These are phyloP conservation scores for Ogataea naganishii DNA, from an alignment of 805 yeast species.

Conservation along the genomic window DNA sequence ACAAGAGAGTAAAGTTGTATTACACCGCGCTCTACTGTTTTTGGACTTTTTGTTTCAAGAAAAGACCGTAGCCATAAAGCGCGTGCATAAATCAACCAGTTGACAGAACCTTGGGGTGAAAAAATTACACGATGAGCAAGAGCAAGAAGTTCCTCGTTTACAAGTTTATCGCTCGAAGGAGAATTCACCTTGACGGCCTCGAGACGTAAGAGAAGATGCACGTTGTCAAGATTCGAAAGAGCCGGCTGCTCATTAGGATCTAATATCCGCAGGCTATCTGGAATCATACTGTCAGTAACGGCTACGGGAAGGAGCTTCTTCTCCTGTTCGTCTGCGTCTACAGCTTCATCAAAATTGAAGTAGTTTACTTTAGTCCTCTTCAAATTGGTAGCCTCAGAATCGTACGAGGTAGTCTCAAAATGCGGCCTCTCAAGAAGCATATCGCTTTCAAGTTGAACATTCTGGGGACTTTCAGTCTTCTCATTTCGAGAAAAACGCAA, in stretches of 20 bases:
- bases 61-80: constrained; percentile 88
- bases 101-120: constrained; percentile 36
- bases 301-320: constrained; percentile 55
- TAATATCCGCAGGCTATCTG: constrained; percentile 37
- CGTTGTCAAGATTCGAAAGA: constrained; percentile 57
- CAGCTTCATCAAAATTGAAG: constrained; percentile 8
- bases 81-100: constrained; percentile 74
- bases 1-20: constrained; percentile 88
- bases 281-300: constrained; percentile 52
- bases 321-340: constrained; percentile 11
- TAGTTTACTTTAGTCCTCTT: constrained; percentile 35
- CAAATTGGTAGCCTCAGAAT: constrained; percentile 26
- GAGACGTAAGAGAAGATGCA: constrained; percentile 66
- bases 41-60: constrained; percentile 69
- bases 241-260: constrained; percentile 83
- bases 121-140: constrained; percentile 63
- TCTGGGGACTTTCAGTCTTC: constrained; percentile 37
- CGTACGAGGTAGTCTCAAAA: constrained; percentile 32
- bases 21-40: constrained; percentile 89
- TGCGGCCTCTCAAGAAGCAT: constrained; percentile 66
- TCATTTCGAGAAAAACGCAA: constrained; percentile 10
- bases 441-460: constrained; percentile 63
- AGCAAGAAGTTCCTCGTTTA: constrained; percentile 78
- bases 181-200: constrained; percentile 57
- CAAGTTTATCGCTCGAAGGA: constrained; percentile 62